Evolutionary conservation across 495 filamentous ascomycete species (phyloP).

Genomic region (Haplographium delicatum): DNA sequence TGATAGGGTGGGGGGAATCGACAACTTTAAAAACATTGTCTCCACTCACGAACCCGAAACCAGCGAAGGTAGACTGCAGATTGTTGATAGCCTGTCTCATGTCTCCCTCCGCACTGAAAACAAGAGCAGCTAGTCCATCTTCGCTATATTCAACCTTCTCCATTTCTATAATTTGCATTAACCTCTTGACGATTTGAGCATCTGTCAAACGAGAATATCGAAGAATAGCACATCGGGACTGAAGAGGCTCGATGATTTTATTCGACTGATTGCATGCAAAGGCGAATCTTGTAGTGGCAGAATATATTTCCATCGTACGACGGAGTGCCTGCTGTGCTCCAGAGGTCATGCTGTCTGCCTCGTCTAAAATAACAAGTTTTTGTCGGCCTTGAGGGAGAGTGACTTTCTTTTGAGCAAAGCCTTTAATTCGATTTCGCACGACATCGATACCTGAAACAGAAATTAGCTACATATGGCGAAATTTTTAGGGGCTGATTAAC

Average conservation of each 20-base stretch:
- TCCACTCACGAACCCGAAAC: constrained; percentile 93
- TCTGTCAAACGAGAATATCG: constrained; percentile 92
- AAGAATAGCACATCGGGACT: constrained; percentile 94
- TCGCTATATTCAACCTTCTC: constrained; percentile 85
- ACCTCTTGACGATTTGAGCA: constrained; percentile 79
- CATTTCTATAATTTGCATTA: constrained; percentile 87
- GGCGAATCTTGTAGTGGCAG: constrained; percentile 90
- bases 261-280: constrained; percentile 99
- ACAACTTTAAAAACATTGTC: constrained; percentile 99
- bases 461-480: not conserved
- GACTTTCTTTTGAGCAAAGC: constrained; percentile 98
- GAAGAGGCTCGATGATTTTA: constrained; percentile 98
- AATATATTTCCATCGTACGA: constrained; percentile 99
- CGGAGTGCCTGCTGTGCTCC: constrained; percentile 95
- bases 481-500: constrained; percentile 31
- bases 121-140: constrained; percentile 89
- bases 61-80: constrained; percentile 89
- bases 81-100: constrained; percentile 99
- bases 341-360: constrained; percentile 96
- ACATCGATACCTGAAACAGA: constrained; percentile 75
- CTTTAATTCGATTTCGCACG: constrained; percentile 97
- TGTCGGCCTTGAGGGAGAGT: constrained; percentile 86
- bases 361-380: constrained; percentile 95
- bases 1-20: constrained; percentile 93
- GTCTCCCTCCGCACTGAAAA: constrained; percentile 96